Percentiles rank a stretch among this genome's conserved stretches.
These are phyloP conservation scores for Nannochloropsis oceanica DNA, from an alignment of 108 stramenopile species.

Conservation along the genomic window DNA sequence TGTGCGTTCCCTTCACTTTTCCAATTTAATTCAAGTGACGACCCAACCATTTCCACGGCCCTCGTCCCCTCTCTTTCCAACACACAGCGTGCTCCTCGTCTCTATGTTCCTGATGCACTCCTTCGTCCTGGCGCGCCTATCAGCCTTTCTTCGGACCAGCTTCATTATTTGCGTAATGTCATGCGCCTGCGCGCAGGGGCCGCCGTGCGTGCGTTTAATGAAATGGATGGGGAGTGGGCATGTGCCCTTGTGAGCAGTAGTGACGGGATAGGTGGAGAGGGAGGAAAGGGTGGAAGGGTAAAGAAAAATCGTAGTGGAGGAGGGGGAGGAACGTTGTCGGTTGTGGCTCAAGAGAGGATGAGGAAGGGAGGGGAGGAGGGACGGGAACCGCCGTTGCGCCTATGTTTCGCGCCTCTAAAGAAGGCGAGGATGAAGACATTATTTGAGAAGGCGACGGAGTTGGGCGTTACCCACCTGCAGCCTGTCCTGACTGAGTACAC, in stretches of 20 bases:
- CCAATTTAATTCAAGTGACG: not conserved
- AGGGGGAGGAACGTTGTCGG: not conserved
- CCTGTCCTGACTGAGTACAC: constrained; percentile 35
- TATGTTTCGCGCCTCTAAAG: constrained; percentile 34
- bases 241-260: not conserved
- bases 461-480: constrained; percentile 26
- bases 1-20: not conserved
- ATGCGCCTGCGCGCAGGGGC: constrained; percentile 22
- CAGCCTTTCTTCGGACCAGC: constrained; percentile 1
- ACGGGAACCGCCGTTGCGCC: not conserved
- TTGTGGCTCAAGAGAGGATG: not conserved
- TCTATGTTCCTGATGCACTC: not conserved
- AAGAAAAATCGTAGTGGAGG: not conserved
- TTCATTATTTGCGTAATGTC: constrained; percentile 19
- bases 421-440: constrained; percentile 28
- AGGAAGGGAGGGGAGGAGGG: not conserved
- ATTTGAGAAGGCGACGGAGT: constrained; percentile 41
- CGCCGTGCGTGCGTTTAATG: constrained; percentile 18
- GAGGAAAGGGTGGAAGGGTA: not conserved
- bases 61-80: not conserved
- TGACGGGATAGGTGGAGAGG: not conserved
- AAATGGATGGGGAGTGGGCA: constrained; percentile 12
- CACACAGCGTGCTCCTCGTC: not conserved
- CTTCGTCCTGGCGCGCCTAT: not conserved
- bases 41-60: not conserved